Base-by-base conservation (phyloP, 2,329 filamentous ascomycete genomes). In the Aspergillus niger region DNA sequence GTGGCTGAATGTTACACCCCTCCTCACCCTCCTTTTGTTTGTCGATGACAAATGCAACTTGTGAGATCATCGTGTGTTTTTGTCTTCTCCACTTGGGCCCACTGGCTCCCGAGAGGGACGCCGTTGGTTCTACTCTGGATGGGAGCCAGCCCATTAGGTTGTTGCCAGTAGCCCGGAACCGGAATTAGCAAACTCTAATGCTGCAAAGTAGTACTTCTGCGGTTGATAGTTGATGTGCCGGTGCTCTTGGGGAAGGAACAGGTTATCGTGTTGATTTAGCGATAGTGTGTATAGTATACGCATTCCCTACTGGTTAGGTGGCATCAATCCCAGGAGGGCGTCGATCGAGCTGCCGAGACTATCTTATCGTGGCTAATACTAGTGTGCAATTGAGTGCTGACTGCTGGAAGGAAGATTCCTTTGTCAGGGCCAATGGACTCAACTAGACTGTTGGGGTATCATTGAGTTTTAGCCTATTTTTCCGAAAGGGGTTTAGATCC, bases 31-130 rank as follows among this genome's bases (percentile, higher is more conserved):
- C 30, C 11, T 36, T 36, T 36, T 36, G n/a, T 44, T 50, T 50
- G 15, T n/a, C 47, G 47, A 50, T 50, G 47, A 50, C 47, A 50
- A 50, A 50, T 50, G 15, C 47, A 50, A 36, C 8, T n/a, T 20
- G 24, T 50, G 47, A 50, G 47, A 50, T 50, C 47, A 50, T 50
- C 26, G 10, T 20, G 20, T 20, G 20, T 20, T 20, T 20, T 20
- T 13, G 17, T 30, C 26, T 50, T 3, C 24, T 32, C 26, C 47
- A 50, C 24, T 50, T 30, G n/a, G 24, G 24, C 15, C 44, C 26
- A 49, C 47, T 3, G 7, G 17, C n/a, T 28, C 47, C 15, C 8
- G 22, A n/a, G 44, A 24, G 20, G 20, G 39, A 43, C 17, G 2
- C n/a, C 11, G 32, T 36, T 36, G 32, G 32, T 10, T 36, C 32